Evolutionary conservation across 164 flowering plant species (phyloP), one percentile per base, ranked within the genome.

Genomic region (Pachysandra terminalis): DNA sequence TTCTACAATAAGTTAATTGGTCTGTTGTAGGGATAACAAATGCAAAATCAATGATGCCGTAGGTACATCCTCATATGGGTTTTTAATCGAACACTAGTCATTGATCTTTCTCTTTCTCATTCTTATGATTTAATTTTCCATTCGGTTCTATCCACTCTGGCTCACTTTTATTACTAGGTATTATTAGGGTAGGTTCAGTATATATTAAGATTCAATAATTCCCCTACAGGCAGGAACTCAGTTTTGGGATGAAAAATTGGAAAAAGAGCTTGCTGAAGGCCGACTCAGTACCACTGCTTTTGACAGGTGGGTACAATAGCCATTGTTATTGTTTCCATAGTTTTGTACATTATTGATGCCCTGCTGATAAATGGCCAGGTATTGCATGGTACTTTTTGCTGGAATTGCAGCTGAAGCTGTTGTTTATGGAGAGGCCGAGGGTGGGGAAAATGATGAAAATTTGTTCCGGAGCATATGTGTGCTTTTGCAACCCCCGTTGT

Each of bases 381-480:
- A 94, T 78, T 85, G 88, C 81, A 90, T 94, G 98, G 97, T 94
- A 53, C 96, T 91, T 68, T 94, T 90, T 85, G 94, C 95, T 74
- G 98, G 98, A 68, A 91, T 94, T 80, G 98, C 98, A 22, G 96
- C 98, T 49, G 98, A 94, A 77, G 98, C 98, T 75, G 91, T 94
- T 22, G 79, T 94, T 49, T 94, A 94, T 72, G 97, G 98, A 65
- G 98, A 91, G 69, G 97, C 97, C 16, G 96, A 91, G 82, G 98
- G 98, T 55, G 98, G 97, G 75, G 98, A 94, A 75, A 94, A 94
- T 77, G 98, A 94, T 75, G 98, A 94, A 75, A 94, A 94, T 71
- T 71, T 94, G 59, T 94, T 94, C 63, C 77, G 94, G 72, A 83
- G 95, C 71, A 81, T 91, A 57, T 83, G 86, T 78, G 77, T 87